Evolutionary conservation across 148 eudicot genomes (phyloP).

Genomic region (Rhododendron molle): DNA sequence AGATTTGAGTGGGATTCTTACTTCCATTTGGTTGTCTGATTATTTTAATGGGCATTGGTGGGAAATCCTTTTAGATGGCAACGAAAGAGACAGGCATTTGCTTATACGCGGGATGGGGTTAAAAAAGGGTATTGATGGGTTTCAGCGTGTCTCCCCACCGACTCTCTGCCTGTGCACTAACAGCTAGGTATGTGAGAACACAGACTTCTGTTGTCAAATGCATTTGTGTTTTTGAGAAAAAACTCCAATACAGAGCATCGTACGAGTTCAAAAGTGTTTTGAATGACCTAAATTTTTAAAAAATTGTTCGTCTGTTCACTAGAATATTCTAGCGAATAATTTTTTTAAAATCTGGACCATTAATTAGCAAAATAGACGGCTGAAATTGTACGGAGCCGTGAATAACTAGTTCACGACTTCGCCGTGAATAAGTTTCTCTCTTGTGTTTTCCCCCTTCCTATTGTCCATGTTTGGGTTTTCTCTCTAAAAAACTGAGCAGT

Average conservation of each 20-base stretch:
- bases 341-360: too few species aligned
- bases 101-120: constrained; percentile 8
- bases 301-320: too few species aligned
- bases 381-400: too few species aligned
- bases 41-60: neutral
- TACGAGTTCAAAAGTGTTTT: too few species aligned
- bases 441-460: neutral
- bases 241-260: too few species aligned
- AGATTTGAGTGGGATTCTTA: neutral
- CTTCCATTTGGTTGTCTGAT: neutral
- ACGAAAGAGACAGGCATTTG: constrained; percentile 18
- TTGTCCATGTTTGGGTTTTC: too few species aligned
- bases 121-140: neutral
- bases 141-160: neutral
- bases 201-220: neutral
- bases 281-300: too few species aligned
- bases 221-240: neutral
- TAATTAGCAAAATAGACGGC: too few species aligned
- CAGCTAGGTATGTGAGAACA: neutral
- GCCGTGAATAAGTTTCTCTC: too few species aligned
- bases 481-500: too few species aligned
- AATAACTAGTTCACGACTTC: too few species aligned
- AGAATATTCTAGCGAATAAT: too few species aligned
- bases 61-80: neutral
- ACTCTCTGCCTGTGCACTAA: constrained; percentile 1